These are phyloP conservation scores for Candida odintsovae DNA, from an alignment of 805 yeast species.

Conservation along the genomic window DNA sequence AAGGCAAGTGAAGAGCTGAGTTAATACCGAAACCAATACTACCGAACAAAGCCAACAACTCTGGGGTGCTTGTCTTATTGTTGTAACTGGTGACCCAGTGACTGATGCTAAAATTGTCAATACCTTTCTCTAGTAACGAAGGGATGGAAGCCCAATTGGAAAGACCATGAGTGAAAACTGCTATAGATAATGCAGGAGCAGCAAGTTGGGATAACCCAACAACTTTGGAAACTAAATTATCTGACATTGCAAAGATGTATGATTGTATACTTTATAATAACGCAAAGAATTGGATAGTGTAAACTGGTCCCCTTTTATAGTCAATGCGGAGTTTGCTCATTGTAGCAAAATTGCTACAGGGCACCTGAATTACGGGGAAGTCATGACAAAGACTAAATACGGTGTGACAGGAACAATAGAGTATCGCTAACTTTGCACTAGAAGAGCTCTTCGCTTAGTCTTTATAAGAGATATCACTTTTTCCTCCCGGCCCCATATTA, in stretches of 20 bases:
- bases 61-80: slow-evolving; percentile 6
- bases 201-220: slow-evolving; percentile 13
- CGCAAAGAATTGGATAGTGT: neutral
- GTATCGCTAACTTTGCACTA: too few species aligned
- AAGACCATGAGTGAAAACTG: slow-evolving; percentile 10
- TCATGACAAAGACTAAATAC: neutral
- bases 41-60: slow-evolving; percentile 7
- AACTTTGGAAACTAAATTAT: slow-evolving; percentile 5
- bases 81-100: slow-evolving; percentile 13
- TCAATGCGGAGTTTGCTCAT: neutral
- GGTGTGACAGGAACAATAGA: neutral
- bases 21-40: slow-evolving; percentile 12
- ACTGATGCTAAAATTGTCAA: slow-evolving; percentile 9
- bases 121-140: slow-evolving; percentile 9
- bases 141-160: slow-evolving; percentile 15
- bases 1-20: slow-evolving; percentile 10
- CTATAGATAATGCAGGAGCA: slow-evolving; percentile 13
- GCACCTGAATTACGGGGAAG: neutral
- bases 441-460: too few species aligned
- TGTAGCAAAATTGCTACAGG: neutral
- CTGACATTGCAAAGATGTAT: neutral
- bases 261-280: neutral
- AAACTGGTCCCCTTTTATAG: neutral
- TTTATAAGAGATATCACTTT: too few species aligned
- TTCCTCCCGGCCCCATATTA: too few species aligned